Percentiles rank a stretch among this genome's conserved stretches.
Evolutionary conservation across 441 rosid species (phyloP).

Genomic region (Aquilaria agallochum): DNA sequence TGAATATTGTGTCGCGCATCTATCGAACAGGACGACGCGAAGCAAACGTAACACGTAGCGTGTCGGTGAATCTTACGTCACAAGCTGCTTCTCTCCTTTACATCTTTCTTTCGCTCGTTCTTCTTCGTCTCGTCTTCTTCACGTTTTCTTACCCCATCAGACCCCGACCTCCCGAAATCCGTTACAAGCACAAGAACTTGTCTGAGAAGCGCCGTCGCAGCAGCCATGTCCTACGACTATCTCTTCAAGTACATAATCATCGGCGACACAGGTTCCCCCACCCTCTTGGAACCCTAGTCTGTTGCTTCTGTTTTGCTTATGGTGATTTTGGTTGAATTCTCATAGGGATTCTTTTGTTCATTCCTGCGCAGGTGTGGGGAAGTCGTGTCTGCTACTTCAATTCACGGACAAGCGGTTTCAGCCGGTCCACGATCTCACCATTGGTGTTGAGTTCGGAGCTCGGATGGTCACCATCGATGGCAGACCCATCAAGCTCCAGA

Average conservation of each 20-base stretch:
- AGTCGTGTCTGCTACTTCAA: constrained; percentile 63
- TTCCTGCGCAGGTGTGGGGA: constrained; percentile 50
- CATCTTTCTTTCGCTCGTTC: neutral
- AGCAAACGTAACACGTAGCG: neutral
- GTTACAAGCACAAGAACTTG: neutral
- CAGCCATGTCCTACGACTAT: constrained; percentile 68
- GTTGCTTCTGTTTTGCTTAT: neutral
- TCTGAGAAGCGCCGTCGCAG: neutral
- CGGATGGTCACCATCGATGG: constrained; percentile 77
- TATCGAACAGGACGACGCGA: neutral
- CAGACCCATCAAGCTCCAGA: constrained; percentile 63
- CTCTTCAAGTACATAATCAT: constrained; percentile 86
- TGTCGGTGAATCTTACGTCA: constrained; percentile 7
- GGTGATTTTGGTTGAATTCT: constrained; percentile 7
- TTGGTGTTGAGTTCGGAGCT: constrained; percentile 79
- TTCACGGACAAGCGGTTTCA: constrained; percentile 81
- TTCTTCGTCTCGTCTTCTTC: no score
- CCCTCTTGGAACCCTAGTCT: constrained; percentile 9
- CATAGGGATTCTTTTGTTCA: neutral
- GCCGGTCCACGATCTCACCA: constrained; percentile 76
- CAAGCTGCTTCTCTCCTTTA: neutral
- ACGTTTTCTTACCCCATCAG: neutral
- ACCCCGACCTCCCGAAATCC: neutral
- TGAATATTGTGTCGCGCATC: no score
- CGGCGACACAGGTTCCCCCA: constrained; percentile 61